Evolutionary conservation across 2,329 filamentous ascomycete species (phyloP), one percentile per base, ranked within the genome.

Genomic region (Sporothrix mexicana): DNA sequence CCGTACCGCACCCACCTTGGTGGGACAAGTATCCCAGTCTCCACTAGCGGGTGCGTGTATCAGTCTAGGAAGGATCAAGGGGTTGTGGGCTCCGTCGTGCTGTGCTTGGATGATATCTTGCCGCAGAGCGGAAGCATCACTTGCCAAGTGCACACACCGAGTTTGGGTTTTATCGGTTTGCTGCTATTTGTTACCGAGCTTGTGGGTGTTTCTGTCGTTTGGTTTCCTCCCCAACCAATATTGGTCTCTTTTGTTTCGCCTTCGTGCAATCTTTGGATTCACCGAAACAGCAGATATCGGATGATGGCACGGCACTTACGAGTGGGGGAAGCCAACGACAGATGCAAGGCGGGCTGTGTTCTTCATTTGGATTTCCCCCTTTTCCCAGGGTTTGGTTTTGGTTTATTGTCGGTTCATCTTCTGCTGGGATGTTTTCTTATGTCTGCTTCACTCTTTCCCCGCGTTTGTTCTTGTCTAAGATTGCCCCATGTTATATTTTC

Each of bases 11-110:
- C 59, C 41, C 47, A 59, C 59, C 7, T 72, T 17, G 45, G 72
- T 72, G 70, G 9, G 53, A 72, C 62, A 66, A 36, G 51, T 59
- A n/a, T 36, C 20, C 55, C 41, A 20, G 41, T 70, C 57, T 62
- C 25, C 57, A 25, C n/a, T 51, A 17, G 53, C 69, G 69, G 20
- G 57, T 41, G 69, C 59, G 66, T 74, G 74, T 74, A 74, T 73
- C 64, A 74, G 55, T n/a, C n/a, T 75, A 71, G 69, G 41, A 69
- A 62, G 20, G 59, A 53, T 64, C 20, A 30, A 41, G 69, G 17
- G 20, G 59, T 25, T 47, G 49, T 67, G 17, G 55, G 49, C 23
- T 36, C 36, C 3, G 49, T 49, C 71, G 68, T 74, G 62, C 25
- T 68, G 68, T 74, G 55, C 25, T 68, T 66, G n/a, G 9, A 47